phyloP scores from a whole-genome alignment of 495 filamentous ascomycete genomes.

The Astrothelium macrocarpum region DNA sequence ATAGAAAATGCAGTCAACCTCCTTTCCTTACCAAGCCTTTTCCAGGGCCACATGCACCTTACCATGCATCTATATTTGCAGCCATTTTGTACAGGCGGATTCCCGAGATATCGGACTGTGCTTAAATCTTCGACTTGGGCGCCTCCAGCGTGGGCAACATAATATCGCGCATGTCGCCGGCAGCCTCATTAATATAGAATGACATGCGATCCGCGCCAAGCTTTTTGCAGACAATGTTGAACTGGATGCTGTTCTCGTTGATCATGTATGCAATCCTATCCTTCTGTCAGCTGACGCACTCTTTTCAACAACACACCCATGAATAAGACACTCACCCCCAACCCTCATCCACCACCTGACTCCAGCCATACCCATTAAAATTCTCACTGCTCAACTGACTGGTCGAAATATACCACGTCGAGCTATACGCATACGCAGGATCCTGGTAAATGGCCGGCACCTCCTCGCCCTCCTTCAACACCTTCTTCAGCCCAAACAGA shows the following conservation, averaged over 20 bases:
- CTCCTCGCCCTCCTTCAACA: slow-evolving; percentile 70
- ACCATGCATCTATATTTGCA: not conserved
- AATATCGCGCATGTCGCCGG: slow-evolving; percentile 78
- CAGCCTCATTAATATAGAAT: slow-evolving; percentile 89
- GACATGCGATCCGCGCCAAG: slow-evolving; percentile 87
- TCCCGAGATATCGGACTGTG: not conserved
- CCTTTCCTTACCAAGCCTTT: not conserved
- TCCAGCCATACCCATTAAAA: slow-evolving; percentile 99
- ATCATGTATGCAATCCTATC: slow-evolving; percentile 92
- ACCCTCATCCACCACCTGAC: slow-evolving; percentile 91
- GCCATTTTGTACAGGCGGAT: not conserved
- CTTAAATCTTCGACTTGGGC: slow-evolving; percentile 83
- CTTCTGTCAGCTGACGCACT: slow-evolving; percentile 11
- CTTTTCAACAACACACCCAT: too few relatives aligned
- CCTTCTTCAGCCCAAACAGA: slow-evolving; percentile 92
- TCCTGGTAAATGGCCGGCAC: slow-evolving; percentile 78
- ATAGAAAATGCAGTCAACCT: not conserved
- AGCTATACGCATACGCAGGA: slow-evolving; percentile 72
- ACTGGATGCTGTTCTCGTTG: slow-evolving; percentile 96
- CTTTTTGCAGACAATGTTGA: slow-evolving; percentile 95
- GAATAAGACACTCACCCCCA: slow-evolving; percentile 63
- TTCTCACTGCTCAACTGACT: slow-evolving; percentile 89
- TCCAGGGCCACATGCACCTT: not conserved
- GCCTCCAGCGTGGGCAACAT: slow-evolving; percentile 71
- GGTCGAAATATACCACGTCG: slow-evolving; percentile 80